phyloP scores from a whole-genome alignment of 2,329 filamentous ascomycete genomes.

The Calonectria montana region DNA sequence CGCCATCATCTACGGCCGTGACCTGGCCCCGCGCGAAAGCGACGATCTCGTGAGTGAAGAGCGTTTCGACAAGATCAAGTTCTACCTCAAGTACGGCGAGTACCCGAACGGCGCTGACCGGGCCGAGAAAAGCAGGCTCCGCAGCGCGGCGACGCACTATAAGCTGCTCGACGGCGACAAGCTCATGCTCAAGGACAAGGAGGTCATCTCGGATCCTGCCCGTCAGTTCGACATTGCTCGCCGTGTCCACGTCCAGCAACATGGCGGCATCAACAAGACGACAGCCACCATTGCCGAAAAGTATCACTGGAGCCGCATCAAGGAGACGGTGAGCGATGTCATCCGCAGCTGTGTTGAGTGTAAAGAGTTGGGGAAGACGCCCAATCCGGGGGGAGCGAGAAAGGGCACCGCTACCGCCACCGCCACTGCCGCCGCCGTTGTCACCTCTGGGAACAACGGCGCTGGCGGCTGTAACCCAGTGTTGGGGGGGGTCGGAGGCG shows the following conservation, averaged over 20 bases:
- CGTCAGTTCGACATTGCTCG: constrained; percentile 92
- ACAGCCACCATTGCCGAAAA: constrained; percentile 93
- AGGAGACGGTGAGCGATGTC: constrained; percentile 94
- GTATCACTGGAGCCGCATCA: constrained; percentile 98
- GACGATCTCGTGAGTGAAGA: constrained; percentile 93
- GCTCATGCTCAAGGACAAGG: constrained; percentile 97
- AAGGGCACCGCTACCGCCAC: constrained; percentile 26
- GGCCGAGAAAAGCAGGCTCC: constrained; percentile 93
- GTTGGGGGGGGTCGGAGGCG: constrained; percentile 11
- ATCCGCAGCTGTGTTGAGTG: constrained; percentile 93
- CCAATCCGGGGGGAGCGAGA: constrained; percentile 44
- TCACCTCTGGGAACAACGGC: constrained; percentile 12
- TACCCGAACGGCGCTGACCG: constrained; percentile 94
- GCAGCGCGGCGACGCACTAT: constrained; percentile 95
- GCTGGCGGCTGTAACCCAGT: constrained; percentile 15
- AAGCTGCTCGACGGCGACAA: constrained; percentile 83
- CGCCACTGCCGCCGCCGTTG: not conserved
- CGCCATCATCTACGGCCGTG: constrained; percentile 82
- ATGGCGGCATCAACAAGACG: constrained; percentile 98
- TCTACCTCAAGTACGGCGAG: constrained; percentile 93
- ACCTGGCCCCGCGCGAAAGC: constrained; percentile 67
- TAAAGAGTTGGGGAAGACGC: constrained; percentile 78
- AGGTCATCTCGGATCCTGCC: constrained; percentile 91
- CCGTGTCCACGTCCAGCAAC: constrained; percentile 77
- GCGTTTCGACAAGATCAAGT: constrained; percentile 98